Evolutionary conservation across 768 basidiomycete species (phyloP).

Genomic region (Mycena amicta): DNA sequence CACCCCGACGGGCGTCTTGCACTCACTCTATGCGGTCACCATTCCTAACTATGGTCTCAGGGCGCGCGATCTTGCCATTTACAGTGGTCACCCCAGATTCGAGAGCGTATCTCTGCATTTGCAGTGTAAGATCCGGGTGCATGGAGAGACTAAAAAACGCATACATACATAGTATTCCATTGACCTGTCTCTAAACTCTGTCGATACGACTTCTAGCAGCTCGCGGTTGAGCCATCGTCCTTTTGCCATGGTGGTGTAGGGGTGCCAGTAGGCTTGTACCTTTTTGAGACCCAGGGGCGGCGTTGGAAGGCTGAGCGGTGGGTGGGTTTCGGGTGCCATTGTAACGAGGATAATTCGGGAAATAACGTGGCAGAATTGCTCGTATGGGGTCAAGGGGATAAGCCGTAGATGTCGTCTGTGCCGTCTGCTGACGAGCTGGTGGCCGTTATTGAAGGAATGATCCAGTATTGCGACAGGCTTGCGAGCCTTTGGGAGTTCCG

Average conservation of each 20-base stretch:
- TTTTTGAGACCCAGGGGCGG: slow-evolving; percentile 65
- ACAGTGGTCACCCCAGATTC: slow-evolving; percentile 94
- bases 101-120: slow-evolving; percentile 56
- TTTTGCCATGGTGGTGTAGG: slow-evolving; percentile 92
- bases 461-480: slow-evolving; percentile 10
- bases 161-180: slow-evolving; percentile 87
- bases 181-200: slow-evolving; percentile 90
- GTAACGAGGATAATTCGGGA: slow-evolving; percentile 53
- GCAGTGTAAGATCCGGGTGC: slow-evolving; percentile 1
- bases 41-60: slow-evolving; percentile 77
- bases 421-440: slow-evolving; percentile 3
- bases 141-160: slow-evolving; percentile 36
- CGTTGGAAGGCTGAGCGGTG: slow-evolving; percentile 27
- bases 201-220: slow-evolving; percentile 88
- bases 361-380: slow-evolving; percentile 62
- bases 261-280: slow-evolving; percentile 88
- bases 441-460: slow-evolving; percentile 11
- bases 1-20: slow-evolving; percentile 7
- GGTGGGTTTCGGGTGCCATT: slow-evolving; percentile 45
- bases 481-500: background rate
- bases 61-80: slow-evolving; percentile 84
- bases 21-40: slow-evolving; percentile 90
- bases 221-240: slow-evolving; percentile 87
- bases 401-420: slow-evolving; percentile 26
- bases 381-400: slow-evolving; percentile 50